These are phyloP conservation scores for Yamadazyma songkhlaensis DNA, from an alignment of 1,139 yeast species.

Conservation along the genomic window DNA sequence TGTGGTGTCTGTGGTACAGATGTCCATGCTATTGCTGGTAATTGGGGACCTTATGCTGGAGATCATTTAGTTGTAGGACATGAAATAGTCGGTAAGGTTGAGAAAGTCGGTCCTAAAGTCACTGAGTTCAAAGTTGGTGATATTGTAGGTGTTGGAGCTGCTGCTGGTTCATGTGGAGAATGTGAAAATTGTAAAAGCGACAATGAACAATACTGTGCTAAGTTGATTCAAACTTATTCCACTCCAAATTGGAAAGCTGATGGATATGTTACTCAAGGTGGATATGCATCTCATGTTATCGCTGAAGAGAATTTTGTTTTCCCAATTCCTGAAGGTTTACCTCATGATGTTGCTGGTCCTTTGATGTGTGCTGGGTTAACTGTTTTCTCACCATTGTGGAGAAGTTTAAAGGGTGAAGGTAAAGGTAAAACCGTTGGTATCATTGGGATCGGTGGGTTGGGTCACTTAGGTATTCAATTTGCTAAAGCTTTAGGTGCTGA, in stretches of 20 bases:
- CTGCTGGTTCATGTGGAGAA: constrained; percentile 42
- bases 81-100: constrained; percentile 56
- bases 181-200: constrained; percentile 47
- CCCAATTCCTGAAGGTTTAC: constrained; percentile 54
- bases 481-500: constrained; percentile 43
- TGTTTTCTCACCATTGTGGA: constrained; percentile 52
- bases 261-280: constrained; percentile 51
- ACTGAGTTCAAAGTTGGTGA: constrained; percentile 51
- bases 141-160: constrained; percentile 64
- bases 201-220: constrained; percentile 51
- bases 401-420: constrained; percentile 24
- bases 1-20: constrained; percentile 69
- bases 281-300: constrained; percentile 57
- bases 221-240: constrained; percentile 46
- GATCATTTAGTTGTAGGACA: constrained; percentile 37
- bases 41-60: constrained; percentile 42
- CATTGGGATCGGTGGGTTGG: constrained; percentile 47
- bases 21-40: constrained; percentile 46
- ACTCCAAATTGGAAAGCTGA: constrained; percentile 29
- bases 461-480: constrained; percentile 41
- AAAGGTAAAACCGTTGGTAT: constrained; percentile 42
- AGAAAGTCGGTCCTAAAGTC: constrained; percentile 46
- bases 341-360: constrained; percentile 54
- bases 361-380: constrained; percentile 70
- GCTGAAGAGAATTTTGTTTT: constrained; percentile 53